Conservation (phyloP, 2,329 filamentous ascomycete species). For the Tothia fuscella region DNA sequence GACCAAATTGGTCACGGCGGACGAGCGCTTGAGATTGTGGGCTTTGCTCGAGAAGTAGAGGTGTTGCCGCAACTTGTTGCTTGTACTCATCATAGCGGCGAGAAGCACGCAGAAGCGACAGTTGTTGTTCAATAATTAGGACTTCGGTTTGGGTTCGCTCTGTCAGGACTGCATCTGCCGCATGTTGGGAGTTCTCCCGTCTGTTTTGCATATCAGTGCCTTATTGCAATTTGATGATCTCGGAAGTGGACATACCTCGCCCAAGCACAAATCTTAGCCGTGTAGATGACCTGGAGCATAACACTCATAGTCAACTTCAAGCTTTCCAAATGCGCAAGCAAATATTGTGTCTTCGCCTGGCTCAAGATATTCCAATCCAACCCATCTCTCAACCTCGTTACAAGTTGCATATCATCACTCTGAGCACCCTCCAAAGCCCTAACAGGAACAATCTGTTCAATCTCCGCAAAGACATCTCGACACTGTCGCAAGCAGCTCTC, state of each 20-base stretch:
- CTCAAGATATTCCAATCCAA: slow-evolving; percentile 13
- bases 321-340: slow-evolving; percentile 23
- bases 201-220: slow-evolving; percentile 1
- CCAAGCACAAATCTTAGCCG: slow-evolving; percentile 27
- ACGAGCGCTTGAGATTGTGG: slow-evolving; percentile 5
- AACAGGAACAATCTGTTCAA: slow-evolving; percentile 18
- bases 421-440: slow-evolving; percentile 7
- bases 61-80: slow-evolving; percentile 4
- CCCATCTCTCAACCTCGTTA: slow-evolving; percentile 3
- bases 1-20: slow-evolving; percentile 18
- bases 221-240: slow-evolving; percentile 8
- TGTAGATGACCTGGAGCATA: slow-evolving; percentile 26
- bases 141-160: slow-evolving; percentile 26
- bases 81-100: slow-evolving; percentile 15
- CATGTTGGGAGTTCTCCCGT: slow-evolving; percentile 15
- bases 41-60: slow-evolving; percentile 7
- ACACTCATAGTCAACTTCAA: slow-evolving; percentile 25
- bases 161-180: slow-evolving; percentile 21
- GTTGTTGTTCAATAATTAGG: slow-evolving; percentile 28
- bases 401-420: not conserved
- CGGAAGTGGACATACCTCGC: slow-evolving; percentile 20
- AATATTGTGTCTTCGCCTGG: slow-evolving; percentile 20
- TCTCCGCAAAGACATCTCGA: slow-evolving; percentile 18
- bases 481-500: slow-evolving; percentile 24
- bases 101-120: slow-evolving; percentile 20